Evolutionary conservation across 345 rosid genomes (phyloP).

Genomic region (Eucalyptus regnans): DNA sequence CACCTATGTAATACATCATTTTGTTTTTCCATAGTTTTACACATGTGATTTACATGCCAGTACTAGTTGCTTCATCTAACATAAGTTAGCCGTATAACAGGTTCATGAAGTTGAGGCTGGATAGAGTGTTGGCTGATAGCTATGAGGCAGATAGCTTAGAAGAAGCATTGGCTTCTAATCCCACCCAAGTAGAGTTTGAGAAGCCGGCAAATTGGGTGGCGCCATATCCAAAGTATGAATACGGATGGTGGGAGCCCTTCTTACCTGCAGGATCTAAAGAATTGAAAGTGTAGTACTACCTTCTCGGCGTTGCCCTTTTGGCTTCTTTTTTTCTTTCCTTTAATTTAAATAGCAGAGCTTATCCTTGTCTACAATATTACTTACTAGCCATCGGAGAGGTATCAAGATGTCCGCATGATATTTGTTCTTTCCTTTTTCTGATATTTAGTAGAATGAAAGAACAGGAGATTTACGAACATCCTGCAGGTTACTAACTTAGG

Average conservation of each 20-base stretch:
- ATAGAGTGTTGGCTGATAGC: conserved; percentile 72
- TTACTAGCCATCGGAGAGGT: neutral
- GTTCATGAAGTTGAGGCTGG: conserved; percentile 95
- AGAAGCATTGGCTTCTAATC: conserved; percentile 80
- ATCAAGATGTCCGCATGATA: neutral
- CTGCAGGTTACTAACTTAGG: neutral
- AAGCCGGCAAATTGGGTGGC: conserved; percentile 88
- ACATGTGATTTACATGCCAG: neutral
- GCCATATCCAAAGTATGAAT: conserved; percentile 85
- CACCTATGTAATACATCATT: neutral
- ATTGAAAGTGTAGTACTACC: conserved; percentile 28
- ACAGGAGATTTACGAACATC: neutral
- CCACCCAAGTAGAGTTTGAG: conserved; percentile 52
- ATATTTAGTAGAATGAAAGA: neutral
- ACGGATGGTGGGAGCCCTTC: conserved; percentile 92
- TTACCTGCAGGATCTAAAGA: conserved; percentile 42
- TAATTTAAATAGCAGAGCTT: neutral
- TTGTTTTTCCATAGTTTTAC: neutral
- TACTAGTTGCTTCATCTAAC: neutral
- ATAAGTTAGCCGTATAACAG: conserved; percentile 12
- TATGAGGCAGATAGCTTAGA: conserved; percentile 55
- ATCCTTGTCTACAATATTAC: neutral
- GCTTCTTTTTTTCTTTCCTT: neutral
- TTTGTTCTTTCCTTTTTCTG: neutral
- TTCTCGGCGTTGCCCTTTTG: neutral